Percentiles rank a stretch among this genome's conserved stretches.
phyloP scores from a whole-genome alignment of 331 rosid genomes.

The Pyracantha coccinea region DNA sequence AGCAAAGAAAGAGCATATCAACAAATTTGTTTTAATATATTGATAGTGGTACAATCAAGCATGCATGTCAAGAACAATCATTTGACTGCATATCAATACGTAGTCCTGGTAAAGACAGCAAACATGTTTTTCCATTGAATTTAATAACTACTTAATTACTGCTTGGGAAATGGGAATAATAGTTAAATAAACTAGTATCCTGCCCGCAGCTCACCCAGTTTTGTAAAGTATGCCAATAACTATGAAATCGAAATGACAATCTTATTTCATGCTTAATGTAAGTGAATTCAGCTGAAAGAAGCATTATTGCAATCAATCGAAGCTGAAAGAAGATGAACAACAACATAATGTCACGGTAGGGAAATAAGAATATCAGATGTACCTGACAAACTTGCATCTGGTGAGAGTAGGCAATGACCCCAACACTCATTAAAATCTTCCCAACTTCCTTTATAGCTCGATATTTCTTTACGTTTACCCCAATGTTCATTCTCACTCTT shows the following conservation, averaged over 20 bases:
- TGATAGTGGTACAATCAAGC: not conserved
- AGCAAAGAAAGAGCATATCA: constrained; percentile 9
- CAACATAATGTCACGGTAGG: not conserved
- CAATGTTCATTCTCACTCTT: constrained; percentile 77
- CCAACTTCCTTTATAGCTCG: constrained; percentile 62
- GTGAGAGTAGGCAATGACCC: constrained; percentile 67
- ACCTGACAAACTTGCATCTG: constrained; percentile 98
- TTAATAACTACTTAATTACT: no score
- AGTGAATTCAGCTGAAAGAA: not conserved
- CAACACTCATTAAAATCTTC: constrained; percentile 80
- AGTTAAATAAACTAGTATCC: not conserved
- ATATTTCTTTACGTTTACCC: constrained; percentile 41
- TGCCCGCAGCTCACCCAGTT: not conserved
- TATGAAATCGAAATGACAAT: not conserved
- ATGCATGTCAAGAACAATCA: not conserved
- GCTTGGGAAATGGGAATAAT: no score
- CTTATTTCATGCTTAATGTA: not conserved
- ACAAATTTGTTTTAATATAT: not conserved
- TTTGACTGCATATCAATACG: not conserved
- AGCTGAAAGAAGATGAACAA: not conserved
- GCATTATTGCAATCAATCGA: not conserved
- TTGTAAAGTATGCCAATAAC: not conserved
- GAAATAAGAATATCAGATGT: not conserved
- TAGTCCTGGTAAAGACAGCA: not conserved
- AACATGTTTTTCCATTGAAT: no score